Evolutionary conservation across 2,329 filamentous ascomycete species (phyloP).

Genomic region (Mollisia scopiformis): DNA sequence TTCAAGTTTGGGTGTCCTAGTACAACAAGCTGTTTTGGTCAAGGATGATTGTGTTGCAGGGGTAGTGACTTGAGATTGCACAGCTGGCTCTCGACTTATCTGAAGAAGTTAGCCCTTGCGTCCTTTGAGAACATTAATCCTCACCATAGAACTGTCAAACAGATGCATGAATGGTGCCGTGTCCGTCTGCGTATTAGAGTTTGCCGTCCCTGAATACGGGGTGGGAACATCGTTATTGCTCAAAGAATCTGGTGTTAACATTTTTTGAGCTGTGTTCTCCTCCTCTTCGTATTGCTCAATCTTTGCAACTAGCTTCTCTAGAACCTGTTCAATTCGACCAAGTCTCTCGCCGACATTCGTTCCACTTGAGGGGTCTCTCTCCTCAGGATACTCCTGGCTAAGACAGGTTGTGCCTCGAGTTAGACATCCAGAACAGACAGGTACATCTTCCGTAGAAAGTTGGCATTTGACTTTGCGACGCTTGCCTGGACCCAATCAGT

Average conservation of each 20-base stretch:
- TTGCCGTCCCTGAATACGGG: constrained; percentile 19
- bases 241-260: constrained; percentile 33
- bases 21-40: constrained; percentile 21
- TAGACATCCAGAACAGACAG: constrained; percentile 49
- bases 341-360: constrained; percentile 35
- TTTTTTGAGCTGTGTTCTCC: constrained; percentile 27
- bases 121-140: not conserved
- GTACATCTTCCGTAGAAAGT: constrained; percentile 42
- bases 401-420: constrained; percentile 41
- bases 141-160: constrained; percentile 35
- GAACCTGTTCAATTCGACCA: constrained; percentile 33
- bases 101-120: constrained; percentile 9
- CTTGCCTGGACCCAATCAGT: constrained; percentile 27
- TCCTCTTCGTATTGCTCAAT: constrained; percentile 34
- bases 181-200: constrained; percentile 12
- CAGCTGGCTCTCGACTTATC: constrained; percentile 29
- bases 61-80: constrained; percentile 23
- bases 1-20: constrained; percentile 30
- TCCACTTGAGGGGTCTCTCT: constrained; percentile 30
- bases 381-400: constrained; percentile 37
- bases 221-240: constrained; percentile 31
- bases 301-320: constrained; percentile 34
- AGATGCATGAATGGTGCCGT: constrained; percentile 32
- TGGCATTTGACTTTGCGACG: constrained; percentile 56
- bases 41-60: constrained; percentile 22